Evolutionary conservation across 768 basidiomycete genomes (phyloP), one percentile per base, ranked within the genome.

Genomic region (Termitomyces sp.): DNA sequence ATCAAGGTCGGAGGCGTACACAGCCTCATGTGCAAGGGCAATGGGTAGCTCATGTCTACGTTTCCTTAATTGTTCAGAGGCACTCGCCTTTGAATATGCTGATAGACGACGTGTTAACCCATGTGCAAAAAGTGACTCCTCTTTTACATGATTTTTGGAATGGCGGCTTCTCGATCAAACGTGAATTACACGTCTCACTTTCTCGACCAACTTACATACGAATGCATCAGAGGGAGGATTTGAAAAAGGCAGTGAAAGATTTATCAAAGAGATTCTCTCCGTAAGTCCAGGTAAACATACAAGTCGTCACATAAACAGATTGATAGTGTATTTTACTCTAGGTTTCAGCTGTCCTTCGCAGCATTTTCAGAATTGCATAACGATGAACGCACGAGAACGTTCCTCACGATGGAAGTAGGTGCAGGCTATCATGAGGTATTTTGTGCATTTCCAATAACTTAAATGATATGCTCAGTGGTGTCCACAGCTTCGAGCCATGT

Each of bases 11-110:
- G 30, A 76, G 75, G 46, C 83, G 95, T 30, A 76, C 84, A 0
- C 77, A 75, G 1, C 91, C 92, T 2, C 91, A 92, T 66, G 84
- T 93, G 4, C 88, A 92, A 12, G 95, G 95, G 0, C 93, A 95
- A 65, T 95, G 83, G 67, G 84, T 86, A 1, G 77, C 88, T 4
- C 83, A 95, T 72, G 78, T 94, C 52, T 95, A 88, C 66, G 74
- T 92, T 11, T 81, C 86, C 0, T 64, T 95, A 65, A 61, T 66
- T 52, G 61, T 88, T 28, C 69, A 72, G 47, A 73, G 66, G 39
- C 67, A 63, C 32, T 76, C 80, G 19, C 61, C 71, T 14, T 70
- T 91, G 45, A 70, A 74, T 59, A 69, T 70, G 25, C 59, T 84
- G 12, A 59, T 89, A 25, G 67, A 73, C 55, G 73, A 77, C 17